Percentiles rank a stretch among this genome's conserved stretches.
Evolutionary conservation across 2,329 filamentous ascomycete genomes (phyloP).

Genomic region (Arthrobotrys sphaeroides): DNA sequence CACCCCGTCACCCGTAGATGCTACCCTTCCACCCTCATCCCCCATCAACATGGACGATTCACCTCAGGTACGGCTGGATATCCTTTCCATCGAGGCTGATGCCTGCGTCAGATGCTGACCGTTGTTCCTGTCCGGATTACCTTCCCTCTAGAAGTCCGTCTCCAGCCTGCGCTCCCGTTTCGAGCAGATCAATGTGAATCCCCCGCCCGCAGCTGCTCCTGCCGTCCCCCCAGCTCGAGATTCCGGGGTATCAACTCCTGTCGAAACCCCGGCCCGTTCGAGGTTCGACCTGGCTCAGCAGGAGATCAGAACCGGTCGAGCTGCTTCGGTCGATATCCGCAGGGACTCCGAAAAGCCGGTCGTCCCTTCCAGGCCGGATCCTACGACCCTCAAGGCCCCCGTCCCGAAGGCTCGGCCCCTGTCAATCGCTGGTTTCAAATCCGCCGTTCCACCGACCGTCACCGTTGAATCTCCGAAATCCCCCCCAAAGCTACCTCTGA

Average conservation of each 20-base stretch:
- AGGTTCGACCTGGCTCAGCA: slow-evolving; percentile 57
- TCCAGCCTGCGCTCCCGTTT: slow-evolving; percentile 83
- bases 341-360: slow-evolving; percentile 55
- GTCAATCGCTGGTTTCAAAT: slow-evolving; percentile 37
- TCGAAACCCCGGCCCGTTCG: slow-evolving; percentile 57
- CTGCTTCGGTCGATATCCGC: slow-evolving; percentile 53
- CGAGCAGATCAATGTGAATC: slow-evolving; percentile 71
- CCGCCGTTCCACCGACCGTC: slow-evolving; percentile 54
- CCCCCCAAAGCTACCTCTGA: slow-evolving; percentile 48
- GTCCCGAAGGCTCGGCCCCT: slow-evolving; percentile 38
- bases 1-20: slow-evolving; percentile 39
- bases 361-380: slow-evolving; percentile 28
- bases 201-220: slow-evolving; percentile 60
- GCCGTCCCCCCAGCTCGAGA: slow-evolving; percentile 50
- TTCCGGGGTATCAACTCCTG: slow-evolving; percentile 62
- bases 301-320: slow-evolving; percentile 56
- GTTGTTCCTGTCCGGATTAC: background rate
- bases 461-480: slow-evolving; percentile 57
- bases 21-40: background rate
- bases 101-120: slow-evolving; percentile 9
- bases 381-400: slow-evolving; percentile 32
- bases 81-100: background rate
- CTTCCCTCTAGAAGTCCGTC: slow-evolving; percentile 69
- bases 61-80: slow-evolving; percentile 34
- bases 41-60: slow-evolving; percentile 50